Conservation (phyloP, 345 rosid genomes). For the Balakata baccata region DNA sequence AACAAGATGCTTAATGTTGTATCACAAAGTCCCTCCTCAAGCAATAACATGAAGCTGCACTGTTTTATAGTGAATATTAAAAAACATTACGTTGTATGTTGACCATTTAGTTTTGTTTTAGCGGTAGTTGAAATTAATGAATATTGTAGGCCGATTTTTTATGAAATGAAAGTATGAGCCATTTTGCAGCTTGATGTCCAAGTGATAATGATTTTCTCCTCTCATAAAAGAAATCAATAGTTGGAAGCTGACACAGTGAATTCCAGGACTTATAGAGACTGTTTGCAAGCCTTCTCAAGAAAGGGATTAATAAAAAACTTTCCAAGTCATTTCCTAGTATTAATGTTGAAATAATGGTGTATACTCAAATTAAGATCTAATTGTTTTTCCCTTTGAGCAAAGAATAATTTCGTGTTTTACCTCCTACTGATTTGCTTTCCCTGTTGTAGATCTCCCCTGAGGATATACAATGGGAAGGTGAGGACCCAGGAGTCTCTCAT, state of each 20-base stretch:
- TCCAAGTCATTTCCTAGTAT: neutral
- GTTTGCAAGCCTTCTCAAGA: neutral
- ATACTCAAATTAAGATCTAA: too few relatives aligned
- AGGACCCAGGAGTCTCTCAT: slow-evolving; percentile 54
- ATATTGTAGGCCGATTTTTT: neutral
- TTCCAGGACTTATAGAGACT: neutral
- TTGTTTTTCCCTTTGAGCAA: too few relatives aligned
- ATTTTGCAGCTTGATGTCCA: neutral
- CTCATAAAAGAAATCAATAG: neutral
- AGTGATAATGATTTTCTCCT: neutral
- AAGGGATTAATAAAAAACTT: neutral
- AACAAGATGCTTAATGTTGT: neutral
- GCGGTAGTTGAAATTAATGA: neutral
- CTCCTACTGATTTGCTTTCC: neutral
- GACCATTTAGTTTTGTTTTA: neutral
- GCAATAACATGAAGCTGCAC: neutral
- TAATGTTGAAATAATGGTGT: slow-evolving; percentile 1
- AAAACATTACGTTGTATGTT: neutral
- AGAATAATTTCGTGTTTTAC: too few relatives aligned
- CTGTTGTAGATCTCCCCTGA: slow-evolving; percentile 63
- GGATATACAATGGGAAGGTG: slow-evolving; percentile 76
- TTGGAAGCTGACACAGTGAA: neutral
- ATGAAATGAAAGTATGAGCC: neutral
- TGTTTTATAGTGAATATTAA: neutral
- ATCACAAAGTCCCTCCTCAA: neutral